Base-by-base conservation (phyloP, 163 green algal genomes). In the Prototheca wickerhamii region DNA sequence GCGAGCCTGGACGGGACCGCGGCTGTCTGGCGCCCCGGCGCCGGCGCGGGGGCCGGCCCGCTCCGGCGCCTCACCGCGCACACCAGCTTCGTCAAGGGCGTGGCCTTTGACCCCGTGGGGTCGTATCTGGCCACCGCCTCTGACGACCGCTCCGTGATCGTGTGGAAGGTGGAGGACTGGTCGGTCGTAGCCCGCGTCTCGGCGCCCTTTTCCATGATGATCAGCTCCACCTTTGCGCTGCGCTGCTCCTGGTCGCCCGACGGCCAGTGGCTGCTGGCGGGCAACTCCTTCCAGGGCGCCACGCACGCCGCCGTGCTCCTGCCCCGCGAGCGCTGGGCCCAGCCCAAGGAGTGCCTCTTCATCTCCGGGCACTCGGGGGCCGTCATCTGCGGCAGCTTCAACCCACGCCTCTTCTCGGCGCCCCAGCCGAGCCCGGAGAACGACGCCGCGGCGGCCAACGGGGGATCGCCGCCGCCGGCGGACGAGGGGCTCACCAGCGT, bases 41-140 rank as follows among this genome's bases (percentile, higher is more conserved):
- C 53, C 12, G 80, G 80, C 5, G 40, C 55, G 5, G 71, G 51
- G 6, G 46, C 26, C 15, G 46, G 15, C 18, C 46, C n/a, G n/a
- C 32, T 84, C 23, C 31, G 52, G 4, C 73, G 44, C 5, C 72
- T 81, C 12, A 35, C 65, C 17, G 75, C 64, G 12, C 86, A 94
- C 70, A 64, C 73, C 20, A 84, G 71, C 52, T 89, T 89, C 53
- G 90, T 98, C 29, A 98, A 98, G 67, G 93, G 93, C 26, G 74
- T 99, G 18, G 86, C 88, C 3, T 99, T 89, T 88, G 93, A 99
- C 78, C 93, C 93, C 0, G 80, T 97, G 21, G 88, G 89, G 40
- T 78, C 72, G 7, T 99, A 95, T 77, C 73, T 99, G 25, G 92
- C 90, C 30, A 91, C 71, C 31, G 88, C 96, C 71, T 70, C 72